Conservation (phyloP, 495 filamentous ascomycete genomes). For the Daldinia loculata region DNA sequence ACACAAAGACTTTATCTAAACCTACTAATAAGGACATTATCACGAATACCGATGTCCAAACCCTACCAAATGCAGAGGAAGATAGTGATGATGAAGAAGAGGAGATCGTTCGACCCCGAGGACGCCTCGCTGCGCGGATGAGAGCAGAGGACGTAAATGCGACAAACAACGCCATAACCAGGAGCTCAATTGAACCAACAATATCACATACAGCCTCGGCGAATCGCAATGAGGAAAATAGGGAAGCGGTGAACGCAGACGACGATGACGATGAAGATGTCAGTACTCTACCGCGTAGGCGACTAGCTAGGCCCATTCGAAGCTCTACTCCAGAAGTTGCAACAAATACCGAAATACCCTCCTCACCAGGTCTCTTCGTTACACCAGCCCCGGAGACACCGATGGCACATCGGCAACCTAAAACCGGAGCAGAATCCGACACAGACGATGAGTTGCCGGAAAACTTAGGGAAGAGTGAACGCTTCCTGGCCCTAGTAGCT, state of each 20-base stretch:
- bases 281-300: conserved; percentile 43
- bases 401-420: conserved; percentile 16
- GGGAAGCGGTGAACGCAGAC: conserved; percentile 12
- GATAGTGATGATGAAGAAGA: conserved; percentile 58
- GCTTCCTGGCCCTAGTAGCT: conserved; percentile 73
- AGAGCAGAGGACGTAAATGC: conserved; percentile 49
- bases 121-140: conserved; percentile 76
- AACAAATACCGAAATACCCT: conserved; percentile 16
- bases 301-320: conserved; percentile 44
- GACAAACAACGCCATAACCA: conserved; percentile 2
- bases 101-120: conserved; percentile 67
- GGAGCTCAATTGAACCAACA: conserved; percentile 17
- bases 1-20: conserved; percentile 28
- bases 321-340: conserved; percentile 46
- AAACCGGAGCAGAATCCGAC: conserved; percentile 49
- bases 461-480: conserved; percentile 59
- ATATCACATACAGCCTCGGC: conserved; percentile 8
- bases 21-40: conserved; percentile 25
- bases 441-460: conserved; percentile 57
- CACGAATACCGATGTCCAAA: conserved; percentile 3
- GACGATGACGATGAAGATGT: conserved; percentile 45
- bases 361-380: conserved; percentile 53
- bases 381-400: conserved; percentile 48
- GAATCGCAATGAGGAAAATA: conserved; percentile 2
- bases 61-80: conserved; percentile 36